Conservation (phyloP, 257 asterid species). For the Solanum appendiculatum region DNA sequence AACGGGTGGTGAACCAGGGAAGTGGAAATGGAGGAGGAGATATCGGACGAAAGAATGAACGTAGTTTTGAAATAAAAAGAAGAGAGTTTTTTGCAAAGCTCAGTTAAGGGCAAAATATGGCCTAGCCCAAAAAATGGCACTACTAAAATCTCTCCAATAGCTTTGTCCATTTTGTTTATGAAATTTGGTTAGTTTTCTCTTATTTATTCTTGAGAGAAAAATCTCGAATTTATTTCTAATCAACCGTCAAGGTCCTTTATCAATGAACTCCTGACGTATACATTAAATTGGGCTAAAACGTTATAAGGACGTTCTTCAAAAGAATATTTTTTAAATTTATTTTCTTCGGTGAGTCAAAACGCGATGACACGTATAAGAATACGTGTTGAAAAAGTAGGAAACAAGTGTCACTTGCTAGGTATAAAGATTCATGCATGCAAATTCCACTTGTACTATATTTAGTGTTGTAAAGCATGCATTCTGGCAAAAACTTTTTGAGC, state of each 20-base stretch:
- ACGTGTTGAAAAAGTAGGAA: background rate
- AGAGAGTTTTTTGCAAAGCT: slow-evolving; percentile 49
- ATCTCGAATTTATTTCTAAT: too few species aligned
- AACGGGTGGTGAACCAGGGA: slow-evolving; percentile 1
- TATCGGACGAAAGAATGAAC: slow-evolving; percentile 49
- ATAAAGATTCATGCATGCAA: background rate
- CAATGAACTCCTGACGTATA: too few species aligned
- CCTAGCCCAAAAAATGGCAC: slow-evolving; percentile 81
- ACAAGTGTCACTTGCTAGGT: background rate
- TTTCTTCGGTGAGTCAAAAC: background rate
- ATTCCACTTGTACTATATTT: background rate
- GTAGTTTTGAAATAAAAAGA: slow-evolving; percentile 28
- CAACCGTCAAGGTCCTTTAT: too few species aligned
- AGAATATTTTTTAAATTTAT: too few species aligned
- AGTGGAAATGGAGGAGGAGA: slow-evolving; percentile 47
- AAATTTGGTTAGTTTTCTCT: background rate
- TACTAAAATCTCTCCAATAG: slow-evolving; percentile 38
- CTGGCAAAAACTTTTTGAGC: too few species aligned
- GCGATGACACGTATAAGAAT: background rate
- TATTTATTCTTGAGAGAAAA: background rate
- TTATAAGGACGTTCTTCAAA: too few species aligned
- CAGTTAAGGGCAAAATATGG: slow-evolving; percentile 57
- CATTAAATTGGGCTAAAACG: too few species aligned
- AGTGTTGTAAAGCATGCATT: too few species aligned
- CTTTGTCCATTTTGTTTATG: slow-evolving; percentile 12